phyloP scores from a whole-genome alignment of 148 eudicot species.

The Vaccinium darrowii region DNA sequence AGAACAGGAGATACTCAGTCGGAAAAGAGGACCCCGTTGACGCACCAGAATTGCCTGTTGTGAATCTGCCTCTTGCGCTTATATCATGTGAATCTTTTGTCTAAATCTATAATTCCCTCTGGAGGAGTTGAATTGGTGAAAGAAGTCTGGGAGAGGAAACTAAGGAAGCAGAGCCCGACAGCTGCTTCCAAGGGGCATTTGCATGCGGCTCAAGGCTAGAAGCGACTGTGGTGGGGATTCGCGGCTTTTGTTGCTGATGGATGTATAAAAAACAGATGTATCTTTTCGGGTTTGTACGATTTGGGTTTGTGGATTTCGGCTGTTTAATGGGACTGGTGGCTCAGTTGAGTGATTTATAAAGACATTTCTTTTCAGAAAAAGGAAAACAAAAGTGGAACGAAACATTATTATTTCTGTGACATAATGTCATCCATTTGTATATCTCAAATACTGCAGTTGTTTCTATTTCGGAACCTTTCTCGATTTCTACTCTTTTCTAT shows the following conservation, averaged over 20 bases:
- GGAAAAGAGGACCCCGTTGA: slow-evolving; percentile 77
- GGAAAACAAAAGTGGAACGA: not conserved
- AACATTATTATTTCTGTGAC: not conserved
- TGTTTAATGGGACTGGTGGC: not conserved
- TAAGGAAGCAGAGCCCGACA: slow-evolving; percentile 5
- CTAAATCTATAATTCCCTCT: not conserved
- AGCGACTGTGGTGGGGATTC: not conserved
- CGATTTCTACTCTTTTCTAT: not conserved
- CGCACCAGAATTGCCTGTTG: not conserved
- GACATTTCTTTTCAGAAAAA: not conserved
- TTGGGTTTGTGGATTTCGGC: slow-evolving; percentile 9
- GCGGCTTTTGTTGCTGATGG: not conserved
- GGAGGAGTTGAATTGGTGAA: not conserved
- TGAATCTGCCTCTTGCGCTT: not conserved
- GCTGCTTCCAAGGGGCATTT: not conserved
- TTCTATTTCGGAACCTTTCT: not conserved
- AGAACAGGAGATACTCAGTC: slow-evolving; percentile 94
- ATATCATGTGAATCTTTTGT: not conserved
- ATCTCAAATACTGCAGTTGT: slow-evolving; percentile 3
- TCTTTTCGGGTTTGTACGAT: not conserved
- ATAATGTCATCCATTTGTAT: not conserved
- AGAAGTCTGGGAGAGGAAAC: not conserved
- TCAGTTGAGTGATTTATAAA: not conserved
- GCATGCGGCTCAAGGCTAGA: not conserved
- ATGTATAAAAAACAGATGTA: slow-evolving; percentile 11